Percentiles rank a stretch among this genome's conserved stretches.
phyloP scores from a whole-genome alignment of 2,329 filamentous ascomycete genomes.

The Epichloe gansuensis region DNA sequence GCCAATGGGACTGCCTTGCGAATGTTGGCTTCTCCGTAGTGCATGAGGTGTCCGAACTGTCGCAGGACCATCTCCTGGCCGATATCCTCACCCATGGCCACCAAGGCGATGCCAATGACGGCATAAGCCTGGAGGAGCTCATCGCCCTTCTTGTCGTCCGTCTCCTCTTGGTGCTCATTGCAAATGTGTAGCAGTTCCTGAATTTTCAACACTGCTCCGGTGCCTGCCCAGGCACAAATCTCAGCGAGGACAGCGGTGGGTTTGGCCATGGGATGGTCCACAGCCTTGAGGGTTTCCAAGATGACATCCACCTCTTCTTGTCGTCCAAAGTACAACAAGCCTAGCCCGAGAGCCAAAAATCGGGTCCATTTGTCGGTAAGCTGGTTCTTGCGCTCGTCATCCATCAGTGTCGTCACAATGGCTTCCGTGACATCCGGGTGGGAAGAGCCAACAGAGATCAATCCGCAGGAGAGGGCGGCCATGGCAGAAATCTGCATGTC shows the following conservation, averaged over 20 bases:
- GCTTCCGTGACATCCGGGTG: constrained; percentile 84
- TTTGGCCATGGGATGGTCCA: constrained; percentile 93
- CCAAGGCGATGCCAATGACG: constrained; percentile 82
- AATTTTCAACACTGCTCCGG: constrained; percentile 90
- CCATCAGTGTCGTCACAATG: constrained; percentile 83
- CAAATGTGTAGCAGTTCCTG: constrained; percentile 96
- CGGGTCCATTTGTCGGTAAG: constrained; percentile 97
- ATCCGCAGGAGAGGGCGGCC: constrained; percentile 79
- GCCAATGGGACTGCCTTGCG: constrained; percentile 89
- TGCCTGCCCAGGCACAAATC: constrained; percentile 96
- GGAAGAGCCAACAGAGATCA: constrained; percentile 87
- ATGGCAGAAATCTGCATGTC: constrained; percentile 96
- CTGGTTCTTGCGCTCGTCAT: constrained; percentile 81
- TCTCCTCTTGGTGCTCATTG: constrained; percentile 92
- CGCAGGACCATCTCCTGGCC: constrained; percentile 98
- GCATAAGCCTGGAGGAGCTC: constrained; percentile 94
- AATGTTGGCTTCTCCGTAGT: constrained; percentile 96
- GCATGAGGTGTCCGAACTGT: constrained; percentile 97
- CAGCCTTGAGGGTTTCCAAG: constrained; percentile 88
- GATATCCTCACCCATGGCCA: constrained; percentile 96
- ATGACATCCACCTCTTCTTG: constrained; percentile 99
- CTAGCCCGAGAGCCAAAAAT: constrained; percentile 88
- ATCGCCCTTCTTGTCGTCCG: constrained; percentile 88
- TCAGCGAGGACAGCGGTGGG: constrained; percentile 90
- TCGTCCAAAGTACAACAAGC: constrained; percentile 86